Evolutionary conservation across 176 grass and related monocot genomes (phyloP), one percentile per base, ranked within the genome.

Genomic region (Tillandsia leiboldiana): DNA sequence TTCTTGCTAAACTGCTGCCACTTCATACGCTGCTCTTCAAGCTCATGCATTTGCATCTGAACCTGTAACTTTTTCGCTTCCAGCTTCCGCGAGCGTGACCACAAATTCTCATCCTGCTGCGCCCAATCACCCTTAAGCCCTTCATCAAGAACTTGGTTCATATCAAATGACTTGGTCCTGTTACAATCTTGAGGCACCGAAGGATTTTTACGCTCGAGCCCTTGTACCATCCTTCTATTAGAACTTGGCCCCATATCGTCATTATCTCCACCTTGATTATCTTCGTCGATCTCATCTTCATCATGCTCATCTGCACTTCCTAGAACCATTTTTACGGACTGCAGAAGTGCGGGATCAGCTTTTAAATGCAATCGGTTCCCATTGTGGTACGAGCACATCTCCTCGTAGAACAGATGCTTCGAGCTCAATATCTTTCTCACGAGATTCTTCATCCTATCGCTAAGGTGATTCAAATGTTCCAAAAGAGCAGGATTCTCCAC

Each of bases 381-480:
- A 70, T 93, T 89, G 67, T 93, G 90, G 51, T 93, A 93, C 0
- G 90, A 93, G 65, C 90, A 93, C 90, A 93, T 93, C 77, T 93
- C 86, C 72, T 93, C 79, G 5, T 91, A 91, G 78, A 84, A 77
- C 50, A 91, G 81, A 68, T 91, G 88, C 78, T 91, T 91, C 0
- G 84, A 91, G 67, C 65, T 83, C 17, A 91, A 80, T 48, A 82
- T 83, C 58, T 87, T 91, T 74, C 26, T 82, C 17, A 77, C 84
- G 69, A 87, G 84, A n/a, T 91, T 84, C 68, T 84, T 91, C 13
- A 82, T 66, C 75, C 84, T 87, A 12, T 59, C 84, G 13, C 81
- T 67, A 26, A 91, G n/a, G 63, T 26, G 64, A 49, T 57, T 57
- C 53, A 87, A 12, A 51, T 20, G 29, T 48, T 91, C 81, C 14